Percentiles rank a stretch among this genome's conserved stretches.
These are phyloP conservation scores for Malus sieversii DNA, from an alignment of 306 rosid genomes.

Conservation along the genomic window DNA sequence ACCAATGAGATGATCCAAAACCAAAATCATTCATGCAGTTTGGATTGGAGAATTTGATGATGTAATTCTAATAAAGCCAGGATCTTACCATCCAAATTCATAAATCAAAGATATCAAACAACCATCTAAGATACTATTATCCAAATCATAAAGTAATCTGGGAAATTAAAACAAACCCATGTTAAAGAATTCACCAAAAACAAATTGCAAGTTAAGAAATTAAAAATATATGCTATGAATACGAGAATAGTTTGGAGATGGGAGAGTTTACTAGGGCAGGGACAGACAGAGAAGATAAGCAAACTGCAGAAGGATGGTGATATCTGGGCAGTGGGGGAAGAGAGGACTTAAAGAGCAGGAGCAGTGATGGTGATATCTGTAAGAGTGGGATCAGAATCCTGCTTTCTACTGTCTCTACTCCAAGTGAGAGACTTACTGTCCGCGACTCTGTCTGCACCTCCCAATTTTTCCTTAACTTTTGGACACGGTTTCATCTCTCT, in stretches of 20 bases:
- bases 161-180: background rate
- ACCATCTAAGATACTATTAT: background rate
- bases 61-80: background rate
- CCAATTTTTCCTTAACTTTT: background rate
- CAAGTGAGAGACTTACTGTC: background rate
- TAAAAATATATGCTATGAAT: background rate
- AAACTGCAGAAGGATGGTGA: background rate
- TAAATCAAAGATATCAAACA: background rate
- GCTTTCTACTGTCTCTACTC: background rate
- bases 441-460: background rate
- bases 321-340: background rate
- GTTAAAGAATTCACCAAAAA: background rate
- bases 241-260: background rate
- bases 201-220: background rate
- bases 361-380: background rate
- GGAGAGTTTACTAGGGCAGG: constrained; percentile 30
- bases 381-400: background rate
- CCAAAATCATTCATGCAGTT: background rate
- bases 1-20: background rate
- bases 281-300: constrained; percentile 12
- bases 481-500: background rate
- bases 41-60: background rate
- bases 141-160: background rate
- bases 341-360: background rate
- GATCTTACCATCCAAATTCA: constrained; percentile 3